These are phyloP conservation scores for Cornus florida DNA, from an alignment of 148 eudicot species.

Conservation along the genomic window DNA sequence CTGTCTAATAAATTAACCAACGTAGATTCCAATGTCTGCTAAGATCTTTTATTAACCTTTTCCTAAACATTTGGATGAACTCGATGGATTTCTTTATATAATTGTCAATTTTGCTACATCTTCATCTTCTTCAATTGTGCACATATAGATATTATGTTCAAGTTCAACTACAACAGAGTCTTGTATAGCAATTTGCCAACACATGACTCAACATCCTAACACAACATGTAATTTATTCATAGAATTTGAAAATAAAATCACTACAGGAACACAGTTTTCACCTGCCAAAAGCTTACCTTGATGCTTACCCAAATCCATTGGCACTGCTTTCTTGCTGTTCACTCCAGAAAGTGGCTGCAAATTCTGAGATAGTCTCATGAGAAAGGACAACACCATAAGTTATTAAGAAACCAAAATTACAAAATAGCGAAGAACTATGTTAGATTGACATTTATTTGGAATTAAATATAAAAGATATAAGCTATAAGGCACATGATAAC, in stretches of 20 bases:
- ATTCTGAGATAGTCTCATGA: not conserved
- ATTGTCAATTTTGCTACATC: no score
- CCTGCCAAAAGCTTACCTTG: conserved; percentile 7
- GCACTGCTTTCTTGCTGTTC: conserved; percentile 8
- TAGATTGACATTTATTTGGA: not conserved
- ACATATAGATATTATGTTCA: no score
- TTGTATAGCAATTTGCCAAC: no score
- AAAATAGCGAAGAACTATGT: not conserved
- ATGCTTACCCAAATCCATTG: conserved; percentile 11
- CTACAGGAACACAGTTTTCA: not conserved
- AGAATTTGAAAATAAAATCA: not conserved
- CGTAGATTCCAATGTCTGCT: no score
- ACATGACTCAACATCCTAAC: no score
- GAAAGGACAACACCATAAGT: not conserved
- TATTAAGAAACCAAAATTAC: not conserved
- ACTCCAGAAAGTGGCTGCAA: conserved; percentile 14
- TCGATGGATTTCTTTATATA: no score
- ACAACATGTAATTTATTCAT: not conserved
- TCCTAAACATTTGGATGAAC: no score
- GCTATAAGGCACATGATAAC: not conserved
- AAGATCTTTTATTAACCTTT: no score
- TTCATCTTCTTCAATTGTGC: no score
- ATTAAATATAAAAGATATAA: not conserved
- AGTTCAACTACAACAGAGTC: no score
- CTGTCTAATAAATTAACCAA: no score